Evolutionary conservation across 225 moss, liverwort and hornwort genomes (phyloP), one percentile per base, ranked within the genome.

Genomic region (Polytrichum commune): DNA sequence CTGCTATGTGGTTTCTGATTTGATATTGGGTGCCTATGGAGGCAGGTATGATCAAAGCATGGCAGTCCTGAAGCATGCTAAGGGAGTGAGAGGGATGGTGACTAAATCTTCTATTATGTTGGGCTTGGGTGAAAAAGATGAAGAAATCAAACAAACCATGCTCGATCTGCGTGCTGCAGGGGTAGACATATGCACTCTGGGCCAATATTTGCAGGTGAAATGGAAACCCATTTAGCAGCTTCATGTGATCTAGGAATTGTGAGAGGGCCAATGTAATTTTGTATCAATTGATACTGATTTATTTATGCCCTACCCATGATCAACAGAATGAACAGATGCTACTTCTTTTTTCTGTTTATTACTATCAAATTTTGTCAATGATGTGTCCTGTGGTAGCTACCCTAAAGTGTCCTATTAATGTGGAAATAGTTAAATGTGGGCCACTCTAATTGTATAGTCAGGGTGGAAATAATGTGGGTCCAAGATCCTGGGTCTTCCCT

Each of bases 91-190:
- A 66, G 90, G 93, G 65, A 92, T 92, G 89, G 92, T 96, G 72
- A 96, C 96, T 56, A 96, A 96, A 76, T 79, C 89, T 55, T 96
- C 96, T 9, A 89, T 96, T 27, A 96, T 96, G 96, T 84, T 96
- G 64, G 93, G 96, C 30, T 83, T 96, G 62, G 96, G 96, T 20
- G 96, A 96, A 76, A 77, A 74, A 57, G 93, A 96, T 61, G 90
- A 93, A 46, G 96, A 96, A 86, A 73, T 93, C 28, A 79, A 90
- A 69, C 87, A 92, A 84, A 96, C 96, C 57, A 91, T 96, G 93
- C 79, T 82, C 29, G 96, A 96, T 73, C 83, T 93, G 27, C 90
- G 88, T 26, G 73, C 64, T n/a, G 76, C 80, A 65, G 93, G 92
- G 82, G 96, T 96, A 74, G 96, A 96, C 77, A 93, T 96, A 18